phyloP scores from a whole-genome alignment of 2,329 filamentous ascomycete species.

The Lasiodiplodia citricola region DNA sequence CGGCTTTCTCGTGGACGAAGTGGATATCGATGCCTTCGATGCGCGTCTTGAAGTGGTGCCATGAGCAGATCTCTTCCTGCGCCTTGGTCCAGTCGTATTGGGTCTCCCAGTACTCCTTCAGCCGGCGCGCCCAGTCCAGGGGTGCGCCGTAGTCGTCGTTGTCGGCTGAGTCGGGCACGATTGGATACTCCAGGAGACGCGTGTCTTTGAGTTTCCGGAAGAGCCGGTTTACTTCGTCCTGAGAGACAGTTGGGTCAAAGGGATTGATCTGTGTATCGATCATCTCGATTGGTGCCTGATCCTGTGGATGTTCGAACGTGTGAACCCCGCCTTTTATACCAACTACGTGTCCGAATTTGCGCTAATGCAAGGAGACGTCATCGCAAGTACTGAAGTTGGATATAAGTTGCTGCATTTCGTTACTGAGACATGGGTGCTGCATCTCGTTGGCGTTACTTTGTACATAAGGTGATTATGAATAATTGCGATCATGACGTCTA shows the following conservation, averaged over 20 bases:
- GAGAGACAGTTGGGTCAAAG: conserved; percentile 42
- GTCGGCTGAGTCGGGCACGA: conserved; percentile 43
- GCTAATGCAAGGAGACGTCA: conserved; percentile 11
- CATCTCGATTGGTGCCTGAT: neutral
- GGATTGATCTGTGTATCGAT: conserved; percentile 35
- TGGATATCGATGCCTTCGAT: conserved; percentile 45
- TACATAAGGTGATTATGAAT: neutral
- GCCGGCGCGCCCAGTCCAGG: conserved; percentile 41
- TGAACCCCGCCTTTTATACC: neutral
- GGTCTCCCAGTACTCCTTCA: conserved; percentile 42
- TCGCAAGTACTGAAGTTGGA: neutral
- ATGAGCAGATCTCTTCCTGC: conserved; percentile 40
- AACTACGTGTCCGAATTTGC: neutral
- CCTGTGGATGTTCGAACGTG: too few relatives aligned
- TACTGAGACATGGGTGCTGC: neutral
- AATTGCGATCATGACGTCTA: neutral
- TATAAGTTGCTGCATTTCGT: neutral
- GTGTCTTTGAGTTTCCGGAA: conserved; percentile 44
- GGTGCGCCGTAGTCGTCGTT: conserved; percentile 39
- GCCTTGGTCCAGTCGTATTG: conserved; percentile 42
- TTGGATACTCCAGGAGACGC: conserved; percentile 38
- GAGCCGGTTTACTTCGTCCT: conserved; percentile 43
- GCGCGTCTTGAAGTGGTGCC: conserved; percentile 43
- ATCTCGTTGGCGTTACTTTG: neutral
- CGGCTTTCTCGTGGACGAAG: conserved; percentile 46